Percentiles rank a stretch among this genome's conserved stretches.
Conservation (phyloP, 805 yeast genomes). For the Wickerhamiella parazyma region DNA sequence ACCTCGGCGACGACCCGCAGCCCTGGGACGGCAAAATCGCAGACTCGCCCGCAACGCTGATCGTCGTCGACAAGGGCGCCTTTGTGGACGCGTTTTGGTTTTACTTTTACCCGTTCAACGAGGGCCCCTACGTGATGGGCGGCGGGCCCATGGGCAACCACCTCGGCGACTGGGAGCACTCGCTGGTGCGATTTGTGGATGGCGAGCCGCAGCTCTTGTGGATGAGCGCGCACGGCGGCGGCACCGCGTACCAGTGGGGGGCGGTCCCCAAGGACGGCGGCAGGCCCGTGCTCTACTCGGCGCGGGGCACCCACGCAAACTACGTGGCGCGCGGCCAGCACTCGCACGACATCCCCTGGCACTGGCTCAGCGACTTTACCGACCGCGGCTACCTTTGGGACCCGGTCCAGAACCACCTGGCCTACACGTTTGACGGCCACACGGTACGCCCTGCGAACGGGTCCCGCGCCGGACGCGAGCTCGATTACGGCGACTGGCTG, state of each 20-base stretch:
- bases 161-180: slow-evolving; percentile 97
- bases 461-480: slow-evolving; percentile 39
- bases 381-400: slow-evolving; percentile 96
- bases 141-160: slow-evolving; percentile 95
- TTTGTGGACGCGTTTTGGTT: slow-evolving; percentile 96
- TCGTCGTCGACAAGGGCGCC: slow-evolving; percentile 59
- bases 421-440: slow-evolving; percentile 63
- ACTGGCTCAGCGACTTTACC: slow-evolving; percentile 81
- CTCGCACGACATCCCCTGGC: slow-evolving; percentile 88
- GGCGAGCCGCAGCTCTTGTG: slow-evolving; percentile 75
- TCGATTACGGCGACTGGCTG: slow-evolving; percentile 61
- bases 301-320: slow-evolving; percentile 95
- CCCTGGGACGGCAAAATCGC: slow-evolving; percentile 55
- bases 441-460: slow-evolving; percentile 31
- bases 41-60: slow-evolving; percentile 65
- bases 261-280: slow-evolving; percentile 33
- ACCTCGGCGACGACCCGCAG: slow-evolving; percentile 51
- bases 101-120: slow-evolving; percentile 82
- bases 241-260: slow-evolving; percentile 71
- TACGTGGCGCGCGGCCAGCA: slow-evolving; percentile 94
- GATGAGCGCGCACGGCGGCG: slow-evolving; percentile 99
- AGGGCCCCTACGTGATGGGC: slow-evolving; percentile 97
- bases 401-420: slow-evolving; percentile 67
- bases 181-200: slow-evolving; percentile 59
- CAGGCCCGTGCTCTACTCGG: slow-evolving; percentile 73